These are phyloP conservation scores for Backusella parvicylindrica DNA, from an alignment of 192 early-diverging fungal genomes.

Conservation along the genomic window DNA sequence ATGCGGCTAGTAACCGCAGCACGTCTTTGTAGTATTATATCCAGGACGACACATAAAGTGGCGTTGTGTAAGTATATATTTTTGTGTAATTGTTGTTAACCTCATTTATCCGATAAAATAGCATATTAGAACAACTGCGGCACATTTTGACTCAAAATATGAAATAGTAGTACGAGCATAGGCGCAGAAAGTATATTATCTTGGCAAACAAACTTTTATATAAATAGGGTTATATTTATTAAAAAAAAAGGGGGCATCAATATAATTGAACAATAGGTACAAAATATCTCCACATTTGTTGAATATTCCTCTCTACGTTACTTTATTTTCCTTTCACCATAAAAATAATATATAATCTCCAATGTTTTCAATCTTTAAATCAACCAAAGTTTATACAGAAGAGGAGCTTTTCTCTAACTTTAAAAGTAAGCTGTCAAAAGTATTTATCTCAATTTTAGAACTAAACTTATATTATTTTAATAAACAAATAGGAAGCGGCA, in stretches of 20 bases:
- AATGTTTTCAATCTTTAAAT: not conserved
- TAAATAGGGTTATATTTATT: not conserved
- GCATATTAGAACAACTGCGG: too few relatives aligned
- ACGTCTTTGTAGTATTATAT: too few relatives aligned
- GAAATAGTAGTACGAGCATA: too few relatives aligned
- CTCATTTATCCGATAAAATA: too few relatives aligned
- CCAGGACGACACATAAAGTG: too few relatives aligned
- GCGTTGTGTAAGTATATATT: too few relatives aligned
- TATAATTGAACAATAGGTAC: too few relatives aligned
- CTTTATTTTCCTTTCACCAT: not conserved
- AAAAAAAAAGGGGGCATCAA: too few relatives aligned
- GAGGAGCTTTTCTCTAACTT: not conserved
- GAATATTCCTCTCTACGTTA: not conserved
- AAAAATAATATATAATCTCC: not conserved
- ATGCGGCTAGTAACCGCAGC: too few relatives aligned
- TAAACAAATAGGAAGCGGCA: not conserved
- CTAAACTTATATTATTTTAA: too few relatives aligned
- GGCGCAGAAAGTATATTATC: not conserved
- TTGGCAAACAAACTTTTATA: not conserved
- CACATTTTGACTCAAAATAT: not conserved
- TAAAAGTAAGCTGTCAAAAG: not conserved
- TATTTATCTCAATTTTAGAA: not conserved
- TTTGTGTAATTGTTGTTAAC: too few relatives aligned
- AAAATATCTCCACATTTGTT: not conserved
- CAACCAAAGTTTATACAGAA: not conserved